These are phyloP conservation scores for Tolypocladium capitatum DNA, from an alignment of 2,329 filamentous ascomycete genomes.

Conservation along the genomic window DNA sequence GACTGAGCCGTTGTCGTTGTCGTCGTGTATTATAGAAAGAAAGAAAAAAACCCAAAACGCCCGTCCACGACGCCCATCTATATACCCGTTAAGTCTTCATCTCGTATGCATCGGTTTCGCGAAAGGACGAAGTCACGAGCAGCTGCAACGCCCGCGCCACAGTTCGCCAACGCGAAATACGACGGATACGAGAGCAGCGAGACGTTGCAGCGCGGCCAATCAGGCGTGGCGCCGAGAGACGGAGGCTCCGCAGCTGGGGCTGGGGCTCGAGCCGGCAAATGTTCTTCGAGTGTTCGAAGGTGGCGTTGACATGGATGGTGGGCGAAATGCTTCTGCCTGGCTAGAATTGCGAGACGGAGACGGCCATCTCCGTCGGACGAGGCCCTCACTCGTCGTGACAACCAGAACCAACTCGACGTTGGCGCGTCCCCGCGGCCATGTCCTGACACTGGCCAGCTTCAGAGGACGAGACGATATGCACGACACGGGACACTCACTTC, in stretches of 20 bases:
- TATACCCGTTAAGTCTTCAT: neutral
- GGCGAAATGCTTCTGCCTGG: neutral
- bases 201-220: neutral
- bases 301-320: neutral
- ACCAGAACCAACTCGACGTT: neutral
- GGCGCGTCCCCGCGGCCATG: neutral
- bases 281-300: neutral
- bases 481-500: too few species aligned
- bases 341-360: neutral
- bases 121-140: too few species aligned
- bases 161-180: constrained; percentile 1
- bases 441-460: too few species aligned
- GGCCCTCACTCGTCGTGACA: neutral
- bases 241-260: neutral
- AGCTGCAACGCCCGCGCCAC: neutral
- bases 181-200: neutral
- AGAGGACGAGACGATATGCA: too few species aligned
- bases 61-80: neutral
- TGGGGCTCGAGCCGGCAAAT: neutral
- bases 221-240: neutral
- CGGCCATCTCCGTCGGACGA: neutral
- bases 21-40: too few species aligned
- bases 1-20: too few species aligned
- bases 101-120: neutral
- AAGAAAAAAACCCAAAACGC: neutral